These are phyloP conservation scores for Haplosporangium sp. DNA, from an alignment of 371 early-diverging fungal genomes.

Conservation along the genomic window DNA sequence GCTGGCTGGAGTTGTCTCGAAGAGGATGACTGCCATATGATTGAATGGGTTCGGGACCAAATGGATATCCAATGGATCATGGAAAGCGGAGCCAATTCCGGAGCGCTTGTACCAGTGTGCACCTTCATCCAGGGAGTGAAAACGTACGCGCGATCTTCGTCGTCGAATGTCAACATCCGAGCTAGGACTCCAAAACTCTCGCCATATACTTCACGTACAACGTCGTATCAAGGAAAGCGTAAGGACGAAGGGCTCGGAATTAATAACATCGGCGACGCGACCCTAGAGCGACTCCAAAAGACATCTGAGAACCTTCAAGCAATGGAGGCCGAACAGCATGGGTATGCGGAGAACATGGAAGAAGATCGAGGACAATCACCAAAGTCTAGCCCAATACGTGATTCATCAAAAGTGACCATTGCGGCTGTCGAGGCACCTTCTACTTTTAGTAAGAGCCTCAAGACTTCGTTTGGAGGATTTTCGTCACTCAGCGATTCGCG, in stretches of 20 bases:
- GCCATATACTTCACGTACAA: constrained; percentile 36
- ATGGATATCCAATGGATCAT: constrained; percentile 41
- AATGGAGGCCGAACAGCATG: not conserved
- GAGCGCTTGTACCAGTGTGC: constrained; percentile 7
- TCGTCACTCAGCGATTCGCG: constrained; percentile 39
- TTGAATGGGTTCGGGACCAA: constrained; percentile 51
- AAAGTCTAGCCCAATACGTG: not conserved
- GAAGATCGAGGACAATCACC: not conserved
- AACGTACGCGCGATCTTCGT: not conserved
- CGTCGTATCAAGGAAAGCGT: constrained; percentile 21
- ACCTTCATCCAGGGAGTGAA: constrained; percentile 14
- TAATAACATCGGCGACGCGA: constrained; percentile 27
- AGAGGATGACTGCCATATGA: constrained; percentile 47
- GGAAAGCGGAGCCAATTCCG: not conserved
- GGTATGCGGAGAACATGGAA: not conserved
- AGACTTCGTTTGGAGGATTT: constrained; percentile 49
- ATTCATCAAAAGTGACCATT: constrained; percentile 20
- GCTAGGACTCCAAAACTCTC: constrained; percentile 38
- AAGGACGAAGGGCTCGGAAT: constrained; percentile 3
- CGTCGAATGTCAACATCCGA: constrained; percentile 14
- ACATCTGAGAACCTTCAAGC: constrained; percentile 10
- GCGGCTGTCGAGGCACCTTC: constrained; percentile 9
- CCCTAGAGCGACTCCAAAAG: constrained; percentile 32
- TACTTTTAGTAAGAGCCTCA: constrained; percentile 10
- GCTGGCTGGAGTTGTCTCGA: constrained; percentile 43